A percentile compares a stretch with the other conserved stretches of the same genome.
phyloP scores from a whole-genome alignment of 2,329 filamentous ascomycete genomes.

The Stagonosporopsis rhizophila region DNA sequence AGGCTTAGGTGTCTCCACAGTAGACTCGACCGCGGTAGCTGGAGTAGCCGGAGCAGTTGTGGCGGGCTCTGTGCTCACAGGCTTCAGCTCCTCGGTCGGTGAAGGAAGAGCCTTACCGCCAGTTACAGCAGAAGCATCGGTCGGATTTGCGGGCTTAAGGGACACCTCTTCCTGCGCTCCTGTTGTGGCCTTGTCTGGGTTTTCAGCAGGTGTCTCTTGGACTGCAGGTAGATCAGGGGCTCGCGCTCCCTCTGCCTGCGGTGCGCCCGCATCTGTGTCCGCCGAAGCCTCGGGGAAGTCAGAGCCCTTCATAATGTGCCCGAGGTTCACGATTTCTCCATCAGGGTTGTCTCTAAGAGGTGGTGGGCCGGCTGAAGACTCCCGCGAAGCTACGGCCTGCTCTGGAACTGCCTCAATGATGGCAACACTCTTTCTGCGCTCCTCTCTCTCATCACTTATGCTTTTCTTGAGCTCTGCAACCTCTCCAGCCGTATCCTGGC shows the following conservation, averaged over 20 bases:
- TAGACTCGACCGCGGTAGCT: constrained; percentile 4
- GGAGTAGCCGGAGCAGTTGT: neutral
- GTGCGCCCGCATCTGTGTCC: constrained; percentile 16
- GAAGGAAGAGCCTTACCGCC: constrained; percentile 48
- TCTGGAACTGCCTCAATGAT: constrained; percentile 52
- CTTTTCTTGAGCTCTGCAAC: constrained; percentile 49
- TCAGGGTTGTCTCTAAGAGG: constrained; percentile 37
- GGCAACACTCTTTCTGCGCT: constrained; percentile 46
- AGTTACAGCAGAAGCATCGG: constrained; percentile 45
- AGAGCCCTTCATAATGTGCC: constrained; percentile 47
- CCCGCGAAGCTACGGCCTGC: constrained; percentile 51
- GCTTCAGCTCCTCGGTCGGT: constrained; percentile 34
- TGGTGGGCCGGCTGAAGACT: constrained; percentile 46
- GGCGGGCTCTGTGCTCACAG: constrained; percentile 8
- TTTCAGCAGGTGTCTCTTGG: constrained; percentile 39
- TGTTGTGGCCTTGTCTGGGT: constrained; percentile 55
- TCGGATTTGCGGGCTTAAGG: constrained; percentile 52
- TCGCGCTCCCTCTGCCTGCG: constrained; percentile 9
- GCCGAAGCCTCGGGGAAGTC: constrained; percentile 39
- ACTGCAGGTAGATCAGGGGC: constrained; percentile 11
- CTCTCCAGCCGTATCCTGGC: constrained; percentile 44
- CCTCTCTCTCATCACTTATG: constrained; percentile 50
- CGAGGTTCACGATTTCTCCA: constrained; percentile 40
- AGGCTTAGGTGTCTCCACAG: constrained; percentile 23
- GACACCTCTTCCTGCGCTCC: constrained; percentile 52